These are phyloP conservation scores for Przewalskia tangutica DNA, from an alignment of 257 asterid genomes.

Conservation along the genomic window DNA sequence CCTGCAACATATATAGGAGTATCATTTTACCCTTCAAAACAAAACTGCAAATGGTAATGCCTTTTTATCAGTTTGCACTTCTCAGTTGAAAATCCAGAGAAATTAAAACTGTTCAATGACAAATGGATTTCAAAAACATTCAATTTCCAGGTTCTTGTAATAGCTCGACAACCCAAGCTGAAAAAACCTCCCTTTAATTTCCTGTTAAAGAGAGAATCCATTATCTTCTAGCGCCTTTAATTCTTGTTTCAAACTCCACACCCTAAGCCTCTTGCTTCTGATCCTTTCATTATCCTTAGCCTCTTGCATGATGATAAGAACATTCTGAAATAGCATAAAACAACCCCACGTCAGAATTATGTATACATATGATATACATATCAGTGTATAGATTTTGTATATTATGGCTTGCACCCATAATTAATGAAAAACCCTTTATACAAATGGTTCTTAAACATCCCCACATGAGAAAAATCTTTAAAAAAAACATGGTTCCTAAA, in stretches of 20 bases:
- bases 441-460: no score
- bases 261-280: slow-evolving; percentile 70
- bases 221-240: not conserved
- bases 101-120: slow-evolving; percentile 14
- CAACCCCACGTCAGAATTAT: slow-evolving; percentile 8
- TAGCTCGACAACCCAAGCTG: slow-evolving; percentile 59
- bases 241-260: slow-evolving; percentile 25
- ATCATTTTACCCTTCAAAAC: slow-evolving; percentile 2
- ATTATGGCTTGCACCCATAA: no score
- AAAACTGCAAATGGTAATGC: slow-evolving; percentile 14
- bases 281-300: slow-evolving; percentile 71
- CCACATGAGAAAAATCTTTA: not conserved
- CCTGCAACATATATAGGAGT: not conserved
- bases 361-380: no score
- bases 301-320: slow-evolving; percentile 69
- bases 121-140: slow-evolving; percentile 17
- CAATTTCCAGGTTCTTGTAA: not conserved
- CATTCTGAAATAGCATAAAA: slow-evolving; percentile 41
- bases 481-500: not conserved
- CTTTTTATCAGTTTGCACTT: slow-evolving; percentile 16
- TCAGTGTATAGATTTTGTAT: no score
- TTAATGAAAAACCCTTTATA: no score
- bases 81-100: slow-evolving; percentile 17
- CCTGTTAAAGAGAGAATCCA: slow-evolving; percentile 14
- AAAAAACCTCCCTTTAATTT: slow-evolving; percentile 15